Evolutionary conservation across 495 filamentous ascomycete species (phyloP).

Genomic region (Penicillium manginii): DNA sequence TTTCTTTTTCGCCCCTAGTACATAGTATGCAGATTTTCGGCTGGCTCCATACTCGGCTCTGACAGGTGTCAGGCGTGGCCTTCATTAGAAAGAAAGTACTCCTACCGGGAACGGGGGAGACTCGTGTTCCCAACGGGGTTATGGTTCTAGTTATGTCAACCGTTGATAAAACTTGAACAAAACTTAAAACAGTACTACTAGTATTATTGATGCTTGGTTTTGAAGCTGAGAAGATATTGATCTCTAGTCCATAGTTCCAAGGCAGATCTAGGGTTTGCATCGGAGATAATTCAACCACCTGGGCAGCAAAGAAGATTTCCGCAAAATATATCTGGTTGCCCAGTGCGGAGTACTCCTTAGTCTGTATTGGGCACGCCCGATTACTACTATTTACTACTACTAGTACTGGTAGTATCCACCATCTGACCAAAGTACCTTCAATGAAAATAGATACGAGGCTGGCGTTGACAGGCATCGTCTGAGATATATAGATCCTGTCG

Average conservation of each 20-base stretch:
- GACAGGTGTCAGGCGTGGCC: background rate
- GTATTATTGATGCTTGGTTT: too few relatives aligned
- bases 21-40: background rate
- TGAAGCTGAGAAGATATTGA: too few relatives aligned
- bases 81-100: background rate
- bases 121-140: background rate
- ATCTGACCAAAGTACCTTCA: background rate
- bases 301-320: too few relatives aligned
- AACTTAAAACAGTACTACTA: too few relatives aligned
- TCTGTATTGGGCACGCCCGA: background rate
- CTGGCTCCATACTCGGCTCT: background rate
- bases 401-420: background rate
- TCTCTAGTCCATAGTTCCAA: too few relatives aligned
- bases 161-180: background rate
- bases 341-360: too few relatives aligned
- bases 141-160: background rate
- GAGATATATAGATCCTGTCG: slow-evolving; percentile 11
- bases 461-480: background rate
- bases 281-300: too few relatives aligned
- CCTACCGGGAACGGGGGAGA: background rate
- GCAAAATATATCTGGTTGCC: too few relatives aligned
- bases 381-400: too few relatives aligned
- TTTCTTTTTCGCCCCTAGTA: background rate
- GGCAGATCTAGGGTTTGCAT: background rate
- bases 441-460: background rate